Base-by-base conservation (phyloP, 2,329 filamentous ascomycete genomes). In the Cadophora sp. region DNA sequence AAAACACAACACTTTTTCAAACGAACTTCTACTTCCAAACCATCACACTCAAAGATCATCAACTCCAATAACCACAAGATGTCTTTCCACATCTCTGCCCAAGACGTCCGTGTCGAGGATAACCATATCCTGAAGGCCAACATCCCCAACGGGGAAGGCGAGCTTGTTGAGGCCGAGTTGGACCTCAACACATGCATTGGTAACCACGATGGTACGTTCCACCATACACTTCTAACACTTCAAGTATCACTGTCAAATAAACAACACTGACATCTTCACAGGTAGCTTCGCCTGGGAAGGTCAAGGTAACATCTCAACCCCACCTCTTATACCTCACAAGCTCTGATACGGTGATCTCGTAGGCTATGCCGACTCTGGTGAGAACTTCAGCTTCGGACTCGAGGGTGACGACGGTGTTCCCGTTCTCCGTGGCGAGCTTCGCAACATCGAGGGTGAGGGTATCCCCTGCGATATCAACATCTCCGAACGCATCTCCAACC, bases 171-270 rank as follows among this genome's bases (percentile, higher is more conserved):
- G 7, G 77, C 80, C 46, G 81, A 89, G 72, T 71, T 89, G 71
- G 89, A 89, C 79, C 81, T 89, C 6, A 76, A 82, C 2, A 85
- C 88, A 81, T 80, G 84, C 68, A 81, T 89, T 64, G 77, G 77
- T 68, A 89, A 89, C 78, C 72, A 83, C 24, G 75, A 85, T 72
- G 87, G 87, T n/a, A 58, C 67, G 6, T 74, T 14, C 9, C 9
- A 29, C 22, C 19, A 29, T 14, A 16, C 46, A 19, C 27, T 14
- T 3, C 29, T 6, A 3, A 7, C 27, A 2, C 24, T n/a, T 16
- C 26, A n/a, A n/a, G n/a, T n/a, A n/a, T n/a, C 58, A 12, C 7
- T 24, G 24, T 29, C 12, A 22, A 48, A n/a, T 2, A 19, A 29
- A 12, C 6, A 40, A 24, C 9, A 34, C 43, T 55, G 19, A 62